Evolutionary conservation across 805 yeast species (phyloP), one percentile per base, ranked within the genome.

Genomic region (Citeromyces matritensis): DNA sequence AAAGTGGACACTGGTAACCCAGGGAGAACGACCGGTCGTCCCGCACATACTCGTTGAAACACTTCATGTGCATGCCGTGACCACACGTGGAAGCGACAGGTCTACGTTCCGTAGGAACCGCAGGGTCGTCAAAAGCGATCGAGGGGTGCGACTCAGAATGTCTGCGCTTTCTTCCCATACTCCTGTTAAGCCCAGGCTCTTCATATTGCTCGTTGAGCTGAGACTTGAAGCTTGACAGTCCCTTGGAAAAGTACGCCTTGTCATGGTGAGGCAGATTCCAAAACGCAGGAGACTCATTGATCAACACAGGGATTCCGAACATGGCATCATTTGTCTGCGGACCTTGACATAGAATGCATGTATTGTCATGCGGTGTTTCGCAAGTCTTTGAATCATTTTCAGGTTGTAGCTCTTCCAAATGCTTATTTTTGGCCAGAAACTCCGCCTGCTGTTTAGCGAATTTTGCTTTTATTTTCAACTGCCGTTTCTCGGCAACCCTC

Each of bases 321-420:
- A 68, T 37, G 23, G 66, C 66, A 10, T 59, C 51, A 9, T 40
- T 31, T 14, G 58, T 55, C 30, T 64, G 69, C 1, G 61, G 55
- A 35, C 67, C 70, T 38, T 73, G 78, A 49, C 84, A 76, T 14
- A 71, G 40, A 3, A 75, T 71, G 53, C 83, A 75, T 2, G 48
- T 45, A 35, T 69, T 50, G 6, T 43, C 47, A 6, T 26, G 29
- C 10, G 5, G 9, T 2, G 39, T 33, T 3, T 49, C 49, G 6
- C 30, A 9, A 9, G 30, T 31, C 5, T 38, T 38, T 2, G 46
- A 12, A 9, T 40, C 26, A 37, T 27, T 17, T 11, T 41, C 34
- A 23, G 38, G 38, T 12, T 47, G 48, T 14, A 49, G 39, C 34
- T 46, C 53, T 4, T 49, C 37, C 6, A 48, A 27, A 15, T 31